Percentiles rank a stretch among this genome's conserved stretches.
Conservation (phyloP, 2,329 filamentous ascomycete genomes). For the Cytospora piceae region DNA sequence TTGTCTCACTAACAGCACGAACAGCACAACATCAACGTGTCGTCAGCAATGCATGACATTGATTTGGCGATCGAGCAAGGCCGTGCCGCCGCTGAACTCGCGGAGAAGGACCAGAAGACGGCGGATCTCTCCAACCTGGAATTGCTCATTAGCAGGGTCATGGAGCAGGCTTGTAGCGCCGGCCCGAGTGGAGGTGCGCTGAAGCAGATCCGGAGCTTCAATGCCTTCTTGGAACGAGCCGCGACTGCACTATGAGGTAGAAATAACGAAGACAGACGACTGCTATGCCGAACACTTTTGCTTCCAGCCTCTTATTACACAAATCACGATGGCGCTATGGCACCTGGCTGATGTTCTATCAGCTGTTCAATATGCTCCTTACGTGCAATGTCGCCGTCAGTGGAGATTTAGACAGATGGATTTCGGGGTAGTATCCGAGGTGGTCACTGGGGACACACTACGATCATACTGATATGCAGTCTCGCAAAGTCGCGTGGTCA, state of each 20-base stretch:
- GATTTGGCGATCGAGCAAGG: conserved; percentile 55
- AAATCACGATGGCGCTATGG: not conserved
- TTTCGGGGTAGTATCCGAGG: not conserved
- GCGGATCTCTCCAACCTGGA: conserved; percentile 62
- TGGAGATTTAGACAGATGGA: not conserved
- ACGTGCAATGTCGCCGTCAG: not conserved
- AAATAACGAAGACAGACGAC: not conserved
- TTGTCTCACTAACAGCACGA: conserved; percentile 8
- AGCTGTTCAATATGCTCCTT: not conserved
- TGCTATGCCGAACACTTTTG: not conserved
- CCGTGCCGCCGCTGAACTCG: conserved; percentile 51
- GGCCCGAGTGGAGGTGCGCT: conserved; percentile 54
- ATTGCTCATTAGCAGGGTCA: conserved; percentile 57
- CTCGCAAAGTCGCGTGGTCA: not conserved
- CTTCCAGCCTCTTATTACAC: not conserved
- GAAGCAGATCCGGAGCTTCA: conserved; percentile 63
- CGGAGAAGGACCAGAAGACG: conserved; percentile 49
- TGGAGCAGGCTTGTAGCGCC: conserved; percentile 55
- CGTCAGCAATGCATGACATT: conserved; percentile 63
- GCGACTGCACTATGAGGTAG: conserved; percentile 57
- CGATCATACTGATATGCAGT: not conserved
- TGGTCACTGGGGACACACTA: no score
- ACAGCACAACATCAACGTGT: conserved; percentile 56
- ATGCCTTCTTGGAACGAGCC: conserved; percentile 64
- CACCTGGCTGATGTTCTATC: not conserved